Evolutionary conservation across 805 yeast species (phyloP), one percentile per base, ranked within the genome.

Genomic region (Candida schatavii): DNA sequence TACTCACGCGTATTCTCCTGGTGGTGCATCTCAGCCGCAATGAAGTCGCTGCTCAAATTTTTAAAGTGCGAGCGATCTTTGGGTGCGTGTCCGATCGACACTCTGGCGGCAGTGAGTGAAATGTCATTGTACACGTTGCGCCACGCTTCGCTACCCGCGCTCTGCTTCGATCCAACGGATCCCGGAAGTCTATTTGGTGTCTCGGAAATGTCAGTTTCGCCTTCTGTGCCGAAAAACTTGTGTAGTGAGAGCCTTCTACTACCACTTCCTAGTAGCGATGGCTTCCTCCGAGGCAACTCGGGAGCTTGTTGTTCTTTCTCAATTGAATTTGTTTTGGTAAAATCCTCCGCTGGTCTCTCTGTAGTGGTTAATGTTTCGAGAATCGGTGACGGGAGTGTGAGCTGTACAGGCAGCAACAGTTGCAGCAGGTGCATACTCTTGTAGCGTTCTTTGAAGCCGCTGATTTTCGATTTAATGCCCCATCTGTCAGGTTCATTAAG

Each of bases 101-200:
- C 51, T 25, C 65, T 46, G 3, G 71, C 72, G 0, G 71, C 70
- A 10, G 63, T 50, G 39, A 64, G 50, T n/a, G 69, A 60, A 21
- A 59, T 56, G 19, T 61, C 68, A 46, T 62, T 64, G 27, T 58
- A 47, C 1, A 65, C 64, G 5, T 52, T 48, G 35, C 59, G 56
- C 72, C 70, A 65, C 6, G 53, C 52, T 14, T 39, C 44, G 32
- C 36, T 35, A 13, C 45, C 26, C 2, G 28, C 11, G 44, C 46
- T 21, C 26, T 13, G 26, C 15, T 28, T 37, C n/a, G 43, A 32
- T 17, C 39, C 22, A 13, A 26, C 35, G n/a, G 41, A 37, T 19
- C 34, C 21, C 17, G 28, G 36, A n/a, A 35, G 35, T n/a, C n/a
- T 7, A 3, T 15, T 5, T 4, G 13, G 15, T 4, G 13, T 7